Base-by-base conservation (phyloP, 352 stramenopile species). In the Phytophthora parvispora region DNA sequence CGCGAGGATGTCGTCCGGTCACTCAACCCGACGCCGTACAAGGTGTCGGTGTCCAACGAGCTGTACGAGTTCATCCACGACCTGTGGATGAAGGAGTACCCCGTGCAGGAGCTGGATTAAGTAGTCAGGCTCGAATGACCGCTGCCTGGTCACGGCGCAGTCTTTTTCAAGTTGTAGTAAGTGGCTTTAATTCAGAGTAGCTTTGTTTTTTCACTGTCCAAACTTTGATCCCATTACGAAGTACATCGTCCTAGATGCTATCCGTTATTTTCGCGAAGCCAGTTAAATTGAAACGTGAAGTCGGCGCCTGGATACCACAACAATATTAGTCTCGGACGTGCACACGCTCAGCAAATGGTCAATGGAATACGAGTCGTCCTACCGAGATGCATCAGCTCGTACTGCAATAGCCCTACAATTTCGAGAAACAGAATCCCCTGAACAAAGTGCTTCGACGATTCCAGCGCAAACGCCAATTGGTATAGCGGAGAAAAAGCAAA, bases 11-110 rank as follows among this genome's bases (percentile, higher is more conserved):
- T 99, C 20, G 87, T 99, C 55, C 90, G 97, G 31, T 93, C 94
- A 72, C 72, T 99, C 13, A 99, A 99, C 80, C 97, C 98, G 31
- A 99, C 96, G 42, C 94, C 93, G 24, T 98, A 98, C 85, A 98
- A 98, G 77, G 92, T 98, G 50, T 99, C 74, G 31, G 89, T 96
- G n/a, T 93, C 85, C 55, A 84, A 80, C 50, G 83, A 91, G 27
- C 72, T 95, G 71, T 96, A 94, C 74, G 86, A 97, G 43, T 99
- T 99, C 60, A 95, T 99, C 56, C 98, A 99, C 77, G 80, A 98
- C 60, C 81, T 99, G 36, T 99, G 98, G 98, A 94, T 95, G 83
- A 90, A 92, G 67, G 91, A 97, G 72, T 95, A 91, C 74, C 90
- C 89, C 1, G 90, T 97, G 25, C 71, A 90, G 42, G 90, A 97